A percentile compares a stretch with the other conserved stretches of the same genome.
phyloP scores from a whole-genome alignment of 495 filamentous ascomycete genomes.

The Platismatia glauca region DNA sequence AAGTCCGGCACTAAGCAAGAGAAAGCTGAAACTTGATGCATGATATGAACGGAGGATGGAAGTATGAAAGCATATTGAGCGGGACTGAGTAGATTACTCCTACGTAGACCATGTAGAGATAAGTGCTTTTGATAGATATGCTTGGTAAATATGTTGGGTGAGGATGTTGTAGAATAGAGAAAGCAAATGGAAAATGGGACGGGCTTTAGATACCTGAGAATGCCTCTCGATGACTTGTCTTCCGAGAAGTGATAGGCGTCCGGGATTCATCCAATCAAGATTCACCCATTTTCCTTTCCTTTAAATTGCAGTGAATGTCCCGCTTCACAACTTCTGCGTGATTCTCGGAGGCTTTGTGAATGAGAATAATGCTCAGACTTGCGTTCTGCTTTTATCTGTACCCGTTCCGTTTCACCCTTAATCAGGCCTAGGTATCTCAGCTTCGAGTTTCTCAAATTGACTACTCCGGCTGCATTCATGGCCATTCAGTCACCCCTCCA shows the following conservation, averaged over 20 bases:
- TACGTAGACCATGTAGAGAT: background rate
- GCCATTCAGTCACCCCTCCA: background rate
- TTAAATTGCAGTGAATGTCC: background rate
- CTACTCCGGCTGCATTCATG: background rate
- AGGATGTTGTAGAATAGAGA: background rate
- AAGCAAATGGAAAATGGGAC: background rate
- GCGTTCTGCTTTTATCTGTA: background rate
- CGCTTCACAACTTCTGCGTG: background rate
- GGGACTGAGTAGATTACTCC: background rate
- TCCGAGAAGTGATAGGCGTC: background rate
- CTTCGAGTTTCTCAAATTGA: background rate
- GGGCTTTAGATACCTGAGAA: background rate
- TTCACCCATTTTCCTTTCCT: background rate
- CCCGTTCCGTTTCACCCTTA: background rate
- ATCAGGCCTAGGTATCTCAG: background rate
- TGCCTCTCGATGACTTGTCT: background rate
- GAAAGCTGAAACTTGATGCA: background rate
- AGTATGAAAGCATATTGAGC: background rate
- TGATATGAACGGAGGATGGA: background rate
- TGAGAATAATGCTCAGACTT: background rate
- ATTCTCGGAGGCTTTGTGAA: background rate
- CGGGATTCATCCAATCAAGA: background rate
- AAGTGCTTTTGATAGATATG: background rate
- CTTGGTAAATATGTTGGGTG: background rate
- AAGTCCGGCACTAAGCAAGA: background rate